Conservation (phyloP, 495 filamentous ascomycete species). For the Daldinia bambusicola region DNA sequence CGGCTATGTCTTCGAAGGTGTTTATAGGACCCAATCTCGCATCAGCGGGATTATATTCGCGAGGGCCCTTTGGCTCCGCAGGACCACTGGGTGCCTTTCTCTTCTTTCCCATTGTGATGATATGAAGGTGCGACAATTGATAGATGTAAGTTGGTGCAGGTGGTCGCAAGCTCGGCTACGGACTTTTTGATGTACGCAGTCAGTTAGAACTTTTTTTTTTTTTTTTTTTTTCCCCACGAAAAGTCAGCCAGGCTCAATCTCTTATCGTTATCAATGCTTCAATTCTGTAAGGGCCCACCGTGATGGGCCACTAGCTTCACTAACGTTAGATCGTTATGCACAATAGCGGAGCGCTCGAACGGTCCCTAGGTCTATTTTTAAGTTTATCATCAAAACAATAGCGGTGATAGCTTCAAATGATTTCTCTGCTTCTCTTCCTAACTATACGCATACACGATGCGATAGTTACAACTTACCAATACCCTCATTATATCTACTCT, state of each 20-base stretch:
- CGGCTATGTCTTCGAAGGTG: conserved; percentile 85
- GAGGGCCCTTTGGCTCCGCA: conserved; percentile 53
- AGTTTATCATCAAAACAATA: background rate
- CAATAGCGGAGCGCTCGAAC: background rate
- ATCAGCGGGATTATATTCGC: conserved; percentile 62
- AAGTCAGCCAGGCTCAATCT: conserved; percentile 3
- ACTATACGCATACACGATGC: background rate
- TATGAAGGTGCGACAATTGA: background rate
- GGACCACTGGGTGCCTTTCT: conserved; percentile 72
- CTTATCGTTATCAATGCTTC: conserved; percentile 26
- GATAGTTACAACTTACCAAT: background rate
- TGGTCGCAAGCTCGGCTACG: conserved; percentile 2
- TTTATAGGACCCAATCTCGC: conserved; percentile 67
- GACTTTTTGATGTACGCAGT: conserved; percentile 8
- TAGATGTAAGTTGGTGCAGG: background rate
- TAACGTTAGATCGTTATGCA: background rate
- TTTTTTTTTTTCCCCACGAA: conserved; percentile 38
- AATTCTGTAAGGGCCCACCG: background rate
- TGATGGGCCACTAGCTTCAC: background rate
- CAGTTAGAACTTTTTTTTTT: conserved; percentile 44
- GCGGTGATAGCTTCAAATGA: conserved; percentile 8
- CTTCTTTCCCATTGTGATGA: conserved; percentile 76
- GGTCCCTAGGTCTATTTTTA: background rate
- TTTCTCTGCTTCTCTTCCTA: background rate
- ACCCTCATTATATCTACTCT: background rate